phyloP scores from a whole-genome alignment of 495 filamentous ascomycete species.

The Chaetomium fimeti region DNA sequence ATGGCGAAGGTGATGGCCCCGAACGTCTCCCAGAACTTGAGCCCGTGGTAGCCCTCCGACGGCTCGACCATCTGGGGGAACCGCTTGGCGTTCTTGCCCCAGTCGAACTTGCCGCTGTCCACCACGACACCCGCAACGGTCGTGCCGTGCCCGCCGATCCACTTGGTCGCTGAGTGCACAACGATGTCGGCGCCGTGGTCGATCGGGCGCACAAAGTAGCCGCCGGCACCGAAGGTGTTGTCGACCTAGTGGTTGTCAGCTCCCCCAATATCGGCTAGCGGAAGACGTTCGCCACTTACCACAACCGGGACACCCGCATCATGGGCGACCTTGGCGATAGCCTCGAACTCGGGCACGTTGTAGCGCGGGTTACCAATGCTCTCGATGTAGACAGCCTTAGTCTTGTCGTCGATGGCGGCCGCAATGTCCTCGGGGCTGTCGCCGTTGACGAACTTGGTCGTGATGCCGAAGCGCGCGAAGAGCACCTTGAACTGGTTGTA shows the following conservation, averaged over 20 bases:
- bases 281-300: constrained; percentile 48
- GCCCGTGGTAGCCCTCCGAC: constrained; percentile 87
- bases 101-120: constrained; percentile 94
- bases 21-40: constrained; percentile 97
- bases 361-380: constrained; percentile 94
- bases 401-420: constrained; percentile 87
- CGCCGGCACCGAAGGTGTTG: constrained; percentile 97
- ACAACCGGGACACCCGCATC: constrained; percentile 81
- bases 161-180: constrained; percentile 95
- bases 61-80: constrained; percentile 96
- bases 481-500: constrained; percentile 98
- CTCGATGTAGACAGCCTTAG: constrained; percentile 95
- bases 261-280: background rate
- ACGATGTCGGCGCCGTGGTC: constrained; percentile 93
- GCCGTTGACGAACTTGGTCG: constrained; percentile 83
- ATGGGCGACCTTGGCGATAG: constrained; percentile 75
- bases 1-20: constrained; percentile 82
- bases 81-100: constrained; percentile 80
- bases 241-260: constrained; percentile 59
- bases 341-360: constrained; percentile 89
- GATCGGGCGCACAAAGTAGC: constrained; percentile 86
- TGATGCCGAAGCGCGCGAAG: constrained; percentile 81
- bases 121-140: constrained; percentile 89
- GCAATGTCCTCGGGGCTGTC: constrained; percentile 82
- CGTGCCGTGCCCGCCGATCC: constrained; percentile 97